phyloP scores from a whole-genome alignment of 495 filamentous ascomycete species.

The Aspergillus saccharolyticus region DNA sequence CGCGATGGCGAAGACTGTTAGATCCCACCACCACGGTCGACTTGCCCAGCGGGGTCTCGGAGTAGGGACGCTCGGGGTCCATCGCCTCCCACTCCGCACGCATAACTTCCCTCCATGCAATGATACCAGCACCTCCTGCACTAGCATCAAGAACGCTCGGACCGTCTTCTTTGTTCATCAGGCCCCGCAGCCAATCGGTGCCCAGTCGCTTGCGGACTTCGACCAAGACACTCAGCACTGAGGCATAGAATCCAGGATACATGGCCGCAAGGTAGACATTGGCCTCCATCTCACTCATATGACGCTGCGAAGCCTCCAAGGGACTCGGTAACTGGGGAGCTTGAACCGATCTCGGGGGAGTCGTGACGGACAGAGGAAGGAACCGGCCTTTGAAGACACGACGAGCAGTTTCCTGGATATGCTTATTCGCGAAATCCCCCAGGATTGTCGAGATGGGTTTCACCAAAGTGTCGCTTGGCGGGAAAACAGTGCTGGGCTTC shows the following conservation, averaged over 20 bases:
- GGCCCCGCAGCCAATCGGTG: constrained; percentile 64
- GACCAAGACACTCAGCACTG: constrained; percentile 64
- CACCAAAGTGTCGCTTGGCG: constrained; percentile 62
- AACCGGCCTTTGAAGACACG: constrained; percentile 66
- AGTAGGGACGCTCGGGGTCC: constrained; percentile 37
- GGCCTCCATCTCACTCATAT: constrained; percentile 82
- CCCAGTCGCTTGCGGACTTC: constrained; percentile 86
- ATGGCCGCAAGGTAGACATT: constrained; percentile 75
- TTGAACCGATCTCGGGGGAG: constrained; percentile 43
- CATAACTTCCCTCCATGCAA: constrained; percentile 81
- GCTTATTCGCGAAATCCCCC: constrained; percentile 60
- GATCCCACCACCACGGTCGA: constrained; percentile 61
- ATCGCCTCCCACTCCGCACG: constrained; percentile 73
- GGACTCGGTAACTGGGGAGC: constrained; percentile 62
- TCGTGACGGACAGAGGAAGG: constrained; percentile 67
- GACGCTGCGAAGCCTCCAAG: constrained; percentile 62
- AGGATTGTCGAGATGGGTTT: constrained; percentile 64
- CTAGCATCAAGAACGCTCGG: constrained; percentile 82
- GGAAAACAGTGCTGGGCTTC: constrained; percentile 60
- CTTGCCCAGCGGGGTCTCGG: constrained; percentile 39
- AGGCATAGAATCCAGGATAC: constrained; percentile 76
- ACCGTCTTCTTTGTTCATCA: constrained; percentile 63
- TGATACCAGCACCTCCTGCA: constrained; percentile 72
- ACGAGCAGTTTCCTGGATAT: constrained; percentile 64
- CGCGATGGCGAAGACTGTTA: constrained; percentile 64